phyloP scores from a whole-genome alignment of 257 asterid species.

The Solanum appendiculatum region DNA sequence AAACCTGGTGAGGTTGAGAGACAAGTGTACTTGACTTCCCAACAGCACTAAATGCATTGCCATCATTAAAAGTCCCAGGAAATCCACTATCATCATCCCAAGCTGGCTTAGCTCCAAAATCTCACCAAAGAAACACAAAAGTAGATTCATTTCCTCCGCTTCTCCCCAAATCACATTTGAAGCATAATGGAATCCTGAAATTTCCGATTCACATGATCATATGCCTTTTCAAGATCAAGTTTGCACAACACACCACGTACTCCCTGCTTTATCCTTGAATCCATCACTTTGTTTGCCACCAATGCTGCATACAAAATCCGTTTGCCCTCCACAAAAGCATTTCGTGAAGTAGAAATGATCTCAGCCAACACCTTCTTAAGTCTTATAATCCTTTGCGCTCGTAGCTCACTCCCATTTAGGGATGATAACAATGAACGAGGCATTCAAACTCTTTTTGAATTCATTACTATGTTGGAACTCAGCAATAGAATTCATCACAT shows the following conservation, averaged over 20 bases:
- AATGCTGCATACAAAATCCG: background rate
- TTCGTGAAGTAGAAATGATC: background rate
- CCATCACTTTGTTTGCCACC: background rate
- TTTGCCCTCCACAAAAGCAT: background rate
- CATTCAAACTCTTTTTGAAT: background rate
- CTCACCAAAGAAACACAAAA: background rate
- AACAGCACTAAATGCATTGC: constrained; percentile 37
- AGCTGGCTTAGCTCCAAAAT: constrained; percentile 38
- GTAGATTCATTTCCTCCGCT: background rate
- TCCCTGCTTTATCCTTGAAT: background rate
- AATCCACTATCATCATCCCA: constrained; percentile 62
- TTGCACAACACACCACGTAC: background rate
- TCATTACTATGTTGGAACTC: background rate
- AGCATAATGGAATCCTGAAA: background rate
- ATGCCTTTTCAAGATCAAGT: background rate
- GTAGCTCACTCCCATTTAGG: background rate
- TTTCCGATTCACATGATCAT: background rate
- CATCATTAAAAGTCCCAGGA: constrained; percentile 50
- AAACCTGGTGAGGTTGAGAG: constrained; percentile 94
- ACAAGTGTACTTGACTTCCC: constrained; percentile 58
- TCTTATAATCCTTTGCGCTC: background rate
- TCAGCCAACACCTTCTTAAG: background rate
- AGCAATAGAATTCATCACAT: background rate
- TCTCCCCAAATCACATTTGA: background rate
- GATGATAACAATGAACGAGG: background rate